Evolutionary conservation across 305 asterid species (phyloP).

Genomic region (Plantago lanceolata): DNA sequence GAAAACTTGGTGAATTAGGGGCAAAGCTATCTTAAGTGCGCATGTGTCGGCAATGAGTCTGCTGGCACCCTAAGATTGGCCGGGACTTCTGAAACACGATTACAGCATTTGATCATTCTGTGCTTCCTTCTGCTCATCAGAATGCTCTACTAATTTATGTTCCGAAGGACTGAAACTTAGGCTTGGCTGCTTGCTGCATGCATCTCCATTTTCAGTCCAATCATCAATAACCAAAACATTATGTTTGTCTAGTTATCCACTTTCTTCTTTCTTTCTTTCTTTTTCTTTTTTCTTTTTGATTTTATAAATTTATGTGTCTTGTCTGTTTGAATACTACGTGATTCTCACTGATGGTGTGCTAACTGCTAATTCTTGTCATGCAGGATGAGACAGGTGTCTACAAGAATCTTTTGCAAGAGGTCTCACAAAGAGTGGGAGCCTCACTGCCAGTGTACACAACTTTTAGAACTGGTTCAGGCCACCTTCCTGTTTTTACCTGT

Average conservation of each 20-base stretch:
- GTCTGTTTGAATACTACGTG: not conserved
- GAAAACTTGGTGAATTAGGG: constrained; percentile 10
- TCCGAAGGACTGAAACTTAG: not conserved
- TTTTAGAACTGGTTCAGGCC: constrained; percentile 71
- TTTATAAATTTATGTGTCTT: not conserved
- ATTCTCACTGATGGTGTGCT: constrained; percentile 24
- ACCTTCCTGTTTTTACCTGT: constrained; percentile 70
- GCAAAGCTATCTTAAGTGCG: constrained; percentile 9
- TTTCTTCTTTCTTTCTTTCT: not conserved
- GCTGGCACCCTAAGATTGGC: constrained; percentile 1
- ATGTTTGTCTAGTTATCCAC: not conserved
- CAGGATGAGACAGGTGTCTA: constrained; percentile 97
- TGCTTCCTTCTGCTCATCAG: constrained; percentile 5
- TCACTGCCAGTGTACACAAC: constrained; percentile 72
- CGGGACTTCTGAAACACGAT: constrained; percentile 5
- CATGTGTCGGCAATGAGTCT: not conserved
- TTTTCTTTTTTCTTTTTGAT: not conserved
- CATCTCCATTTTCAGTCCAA: constrained; percentile 5
- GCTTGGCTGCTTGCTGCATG: not conserved
- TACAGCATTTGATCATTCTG: constrained; percentile 1
- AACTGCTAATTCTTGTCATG: constrained; percentile 16
- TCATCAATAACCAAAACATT: constrained; percentile 11
- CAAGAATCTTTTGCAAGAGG: constrained; percentile 88
- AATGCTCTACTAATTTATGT: constrained; percentile 6
- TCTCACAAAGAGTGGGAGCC: constrained; percentile 82